Base-by-base conservation (phyloP, 441 rosid species). In the Jatropha podagrica region DNA sequence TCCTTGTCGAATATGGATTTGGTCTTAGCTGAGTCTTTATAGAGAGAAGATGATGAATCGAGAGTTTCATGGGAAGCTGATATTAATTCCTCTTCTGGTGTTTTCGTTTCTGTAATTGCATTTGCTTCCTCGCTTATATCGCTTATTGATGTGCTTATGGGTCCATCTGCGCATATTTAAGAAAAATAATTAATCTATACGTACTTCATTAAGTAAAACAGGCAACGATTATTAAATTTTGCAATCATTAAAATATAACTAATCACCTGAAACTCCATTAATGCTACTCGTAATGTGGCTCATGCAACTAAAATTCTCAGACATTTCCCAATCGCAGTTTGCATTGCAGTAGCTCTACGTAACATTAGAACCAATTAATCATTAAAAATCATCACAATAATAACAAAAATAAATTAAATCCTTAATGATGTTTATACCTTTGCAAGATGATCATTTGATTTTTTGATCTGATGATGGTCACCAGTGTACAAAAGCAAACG, bases 291-390 rank as follows among this genome's bases (percentile, higher is more conserved):
- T 77, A 26, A 80, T 40, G 61, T 80, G 82, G 78, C 85, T 83
- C 82, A 77, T 69, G 82, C 85, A 90, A 76, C 85, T 85, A 76
- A 83, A 84, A 81, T 81, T 76, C 86, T 85, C 92, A 61, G 89
- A 79, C 78, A 84, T 81, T 74, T 78, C 87, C 91, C 95, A 85
- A 38, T 82, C 78, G 52, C 79, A 78, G 77, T 62, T 81, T 56
- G 82, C 74, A 77, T 85, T 78, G 89, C 82, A 80, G 82, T 69
- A 82, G 76, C 82, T 74, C 89, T 77, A 83, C 23, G 68, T 52
- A 49, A 40, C 63, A 42, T 59, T 23, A 48, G 46, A 58, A 79
- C 71, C 75, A 72, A 49, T 60, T 52, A 74, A 55, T 67, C 70
- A 72, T 72, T 66, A 1, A n/a, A 55, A 55, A n/a, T 5, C n/a